Conservation (phyloP, 805 yeast species). For the Yarrowia sp. region DNA sequence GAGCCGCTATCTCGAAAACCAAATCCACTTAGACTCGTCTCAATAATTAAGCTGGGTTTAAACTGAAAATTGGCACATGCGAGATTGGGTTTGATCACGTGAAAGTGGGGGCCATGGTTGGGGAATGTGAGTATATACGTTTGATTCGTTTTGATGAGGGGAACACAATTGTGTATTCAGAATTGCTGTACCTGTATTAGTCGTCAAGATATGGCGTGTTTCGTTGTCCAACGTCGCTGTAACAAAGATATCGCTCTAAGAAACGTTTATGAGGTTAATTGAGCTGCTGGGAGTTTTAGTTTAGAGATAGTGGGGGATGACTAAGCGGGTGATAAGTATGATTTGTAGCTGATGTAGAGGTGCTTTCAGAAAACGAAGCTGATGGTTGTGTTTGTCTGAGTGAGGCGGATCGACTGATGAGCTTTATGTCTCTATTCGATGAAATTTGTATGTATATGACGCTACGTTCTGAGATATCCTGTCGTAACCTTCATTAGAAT, state of each 20-base stretch:
- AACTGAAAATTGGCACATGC: conserved; percentile 31
- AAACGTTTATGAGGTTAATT: neutral
- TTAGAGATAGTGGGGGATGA: too few species aligned
- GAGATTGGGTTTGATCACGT: conserved; percentile 30
- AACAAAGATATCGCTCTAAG: too few species aligned
- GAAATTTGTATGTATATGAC: too few species aligned
- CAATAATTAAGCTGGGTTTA: conserved; percentile 27
- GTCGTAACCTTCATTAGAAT: neutral
- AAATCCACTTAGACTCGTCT: conserved; percentile 8
- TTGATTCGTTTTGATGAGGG: neutral
- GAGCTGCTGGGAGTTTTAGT: neutral
- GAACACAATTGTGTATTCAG: neutral
- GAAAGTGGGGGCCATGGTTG: neutral
- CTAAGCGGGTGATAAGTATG: too few species aligned
- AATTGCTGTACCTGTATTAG: too few species aligned
- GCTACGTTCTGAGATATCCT: neutral
- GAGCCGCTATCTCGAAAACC: neutral
- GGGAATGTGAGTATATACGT: neutral
- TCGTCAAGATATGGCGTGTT: too few species aligned
- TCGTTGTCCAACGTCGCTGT: too few species aligned
- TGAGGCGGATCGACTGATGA: too few species aligned
- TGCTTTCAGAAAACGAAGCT: neutral
- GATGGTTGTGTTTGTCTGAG: neutral
- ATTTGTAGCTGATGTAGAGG: neutral
- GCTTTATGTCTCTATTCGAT: too few species aligned